Conservation (phyloP, 345 rosid genomes). For the Excoecaria agallocha region DNA sequence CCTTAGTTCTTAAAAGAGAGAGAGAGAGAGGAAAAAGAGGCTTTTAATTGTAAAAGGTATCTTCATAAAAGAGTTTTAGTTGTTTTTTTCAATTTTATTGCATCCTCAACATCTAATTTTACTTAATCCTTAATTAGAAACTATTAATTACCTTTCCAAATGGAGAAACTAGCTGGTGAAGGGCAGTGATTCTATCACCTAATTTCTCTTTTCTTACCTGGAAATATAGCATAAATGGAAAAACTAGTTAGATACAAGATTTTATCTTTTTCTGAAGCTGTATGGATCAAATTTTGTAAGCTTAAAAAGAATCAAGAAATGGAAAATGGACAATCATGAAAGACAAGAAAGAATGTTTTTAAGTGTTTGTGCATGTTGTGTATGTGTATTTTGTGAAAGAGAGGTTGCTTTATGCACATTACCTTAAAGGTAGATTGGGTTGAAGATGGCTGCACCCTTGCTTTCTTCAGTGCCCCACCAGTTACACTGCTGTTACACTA, state of each 20-base stretch:
- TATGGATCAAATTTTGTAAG: background rate
- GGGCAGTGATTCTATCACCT: constrained; percentile 37
- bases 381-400: background rate
- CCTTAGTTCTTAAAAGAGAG: background rate
- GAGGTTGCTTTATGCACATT: background rate
- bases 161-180: constrained; percentile 36
- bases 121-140: background rate
- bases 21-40: background rate
- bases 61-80: background rate
- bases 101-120: background rate
- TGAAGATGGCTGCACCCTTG: constrained; percentile 58
- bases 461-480: constrained; percentile 85
- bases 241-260: background rate
- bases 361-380: constrained; percentile 26
- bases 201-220: constrained; percentile 38
- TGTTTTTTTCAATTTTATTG: background rate
- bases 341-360: constrained; percentile 24
- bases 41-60: background rate
- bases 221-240: background rate
- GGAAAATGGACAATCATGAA: constrained; percentile 27
- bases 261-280: background rate
- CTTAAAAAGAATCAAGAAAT: constrained; percentile 21
- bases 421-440: constrained; percentile 33
- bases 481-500: constrained; percentile 73
- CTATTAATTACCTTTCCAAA: constrained; percentile 29